Percentiles rank a stretch among this genome's conserved stretches.
These are phyloP conservation scores for Trapa bicornis DNA, from an alignment of 345 rosid species.

Conservation along the genomic window DNA sequence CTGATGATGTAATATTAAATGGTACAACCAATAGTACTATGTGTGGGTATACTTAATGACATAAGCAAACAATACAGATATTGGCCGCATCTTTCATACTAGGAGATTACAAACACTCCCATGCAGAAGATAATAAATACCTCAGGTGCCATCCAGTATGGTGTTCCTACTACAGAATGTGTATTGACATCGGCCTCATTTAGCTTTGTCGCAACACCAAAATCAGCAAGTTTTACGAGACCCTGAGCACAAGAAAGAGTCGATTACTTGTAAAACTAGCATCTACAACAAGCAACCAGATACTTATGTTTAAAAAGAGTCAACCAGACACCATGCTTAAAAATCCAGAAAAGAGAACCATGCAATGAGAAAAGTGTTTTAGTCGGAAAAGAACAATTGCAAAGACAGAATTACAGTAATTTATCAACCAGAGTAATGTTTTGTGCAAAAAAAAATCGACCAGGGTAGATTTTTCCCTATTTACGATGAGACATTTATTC, in stretches of 20 bases:
- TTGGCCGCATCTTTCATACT: background rate
- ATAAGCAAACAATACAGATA: background rate
- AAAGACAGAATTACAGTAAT: background rate
- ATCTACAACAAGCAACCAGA: background rate
- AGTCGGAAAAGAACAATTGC: background rate
- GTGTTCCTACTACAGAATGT: conserved; percentile 94
- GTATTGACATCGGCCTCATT: conserved; percentile 97
- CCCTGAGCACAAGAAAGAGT: conserved; percentile 33
- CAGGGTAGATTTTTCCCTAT: too few species aligned
- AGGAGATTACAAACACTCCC: background rate
- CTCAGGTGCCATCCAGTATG: conserved; percentile 99
- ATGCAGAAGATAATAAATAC: conserved; percentile 19
- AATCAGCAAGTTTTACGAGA: conserved; percentile 98
- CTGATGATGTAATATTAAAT: background rate
- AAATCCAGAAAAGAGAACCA: background rate
- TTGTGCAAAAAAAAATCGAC: too few species aligned
- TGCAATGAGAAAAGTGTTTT: background rate
- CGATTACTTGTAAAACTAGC: background rate
- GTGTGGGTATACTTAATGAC: background rate
- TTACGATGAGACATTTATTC: too few species aligned
- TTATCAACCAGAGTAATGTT: background rate
- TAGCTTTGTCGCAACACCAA: conserved; percentile 98
- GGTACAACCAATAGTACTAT: background rate
- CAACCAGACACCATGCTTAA: background rate
- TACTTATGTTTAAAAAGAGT: background rate